Evolutionary conservation across 1,139 yeast genomes (phyloP).

Genomic region (Nadsonia commutata): DNA sequence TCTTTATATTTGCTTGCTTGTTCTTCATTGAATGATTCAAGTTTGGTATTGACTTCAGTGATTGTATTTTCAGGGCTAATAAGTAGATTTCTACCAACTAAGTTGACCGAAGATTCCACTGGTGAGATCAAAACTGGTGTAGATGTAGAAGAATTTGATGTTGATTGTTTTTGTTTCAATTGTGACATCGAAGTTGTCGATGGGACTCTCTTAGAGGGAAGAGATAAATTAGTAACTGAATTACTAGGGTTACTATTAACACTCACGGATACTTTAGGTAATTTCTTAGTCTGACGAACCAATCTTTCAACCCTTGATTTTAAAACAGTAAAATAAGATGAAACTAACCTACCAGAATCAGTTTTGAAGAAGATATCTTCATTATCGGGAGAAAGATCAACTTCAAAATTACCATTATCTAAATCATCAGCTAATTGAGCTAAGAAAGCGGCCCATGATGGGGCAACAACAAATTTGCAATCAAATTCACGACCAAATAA

Average conservation of each 20-base stretch:
- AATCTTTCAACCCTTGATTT: constrained; percentile 28
- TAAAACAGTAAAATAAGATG: constrained; percentile 50
- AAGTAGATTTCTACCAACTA: not conserved
- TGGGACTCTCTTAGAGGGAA: constrained; percentile 4
- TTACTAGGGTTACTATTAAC: constrained; percentile 5
- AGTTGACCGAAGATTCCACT: not conserved
- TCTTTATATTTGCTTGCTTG: constrained; percentile 1
- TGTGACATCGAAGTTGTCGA: constrained; percentile 5
- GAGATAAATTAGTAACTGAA: constrained; percentile 5
- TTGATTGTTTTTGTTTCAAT: constrained; percentile 5
- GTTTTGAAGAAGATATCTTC: constrained; percentile 51
- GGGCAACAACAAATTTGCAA: constrained; percentile 62
- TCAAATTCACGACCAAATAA: constrained; percentile 84
- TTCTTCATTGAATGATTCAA: not conserved
- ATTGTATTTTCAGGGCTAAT: no score
- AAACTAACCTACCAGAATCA: constrained; percentile 27
- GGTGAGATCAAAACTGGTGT: constrained; percentile 6
- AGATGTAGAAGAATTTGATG: constrained; percentile 6
- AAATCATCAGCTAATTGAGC: constrained; percentile 71
- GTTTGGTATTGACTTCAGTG: not conserved
- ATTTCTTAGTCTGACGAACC: constrained; percentile 12
- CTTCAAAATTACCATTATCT: constrained; percentile 59
- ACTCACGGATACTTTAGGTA: constrained; percentile 4
- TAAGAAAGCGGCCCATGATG: constrained; percentile 75
- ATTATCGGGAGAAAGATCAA: constrained; percentile 50